Base-by-base conservation (phyloP, 1,284 basidiomycete genomes). In the Abortiporus biennis region DNA sequence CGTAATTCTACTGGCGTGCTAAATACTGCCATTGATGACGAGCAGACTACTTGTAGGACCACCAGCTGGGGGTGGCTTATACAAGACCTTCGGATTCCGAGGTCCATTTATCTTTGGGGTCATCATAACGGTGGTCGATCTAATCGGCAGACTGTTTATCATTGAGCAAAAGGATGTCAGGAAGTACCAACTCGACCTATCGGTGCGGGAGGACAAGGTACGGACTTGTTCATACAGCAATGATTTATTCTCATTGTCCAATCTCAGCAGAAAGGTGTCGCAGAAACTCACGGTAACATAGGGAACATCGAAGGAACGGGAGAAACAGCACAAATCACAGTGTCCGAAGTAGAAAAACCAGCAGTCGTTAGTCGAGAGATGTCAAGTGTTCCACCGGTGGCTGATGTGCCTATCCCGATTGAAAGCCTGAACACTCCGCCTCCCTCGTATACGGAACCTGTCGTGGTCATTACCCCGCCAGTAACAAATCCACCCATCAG, bases 91-190 rank as follows among this genome's bases (percentile, higher is more conserved):
- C 53, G 89, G 84, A 3, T 87, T 80, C 62, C 72, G 80, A 29
- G 81, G 74, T 2, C 86, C 89, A 1, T 85, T 87, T 56, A 71
- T 91, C 38, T 85, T 86, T 51, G 74, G 76, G 3, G 72, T 87
- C 47, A 68, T 73, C 35, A 60, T 78, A 44, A 74, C 78, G 1
- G 51, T 69, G 4, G 46, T 83, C 4, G 85, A 92, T 55, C 67
- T 87, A 19, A 43, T 85, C 21, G 76, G 73, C 19, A 72, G 83
- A 16, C 49, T 81, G 12, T 58, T 84, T 25, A 61, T 85, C 43
- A 76, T 86, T 36, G 83, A 87, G 57, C 72, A 74, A 27, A 71
- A 74, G 40, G 71, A 75, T 22, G 80, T 80, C 1, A 43, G 76
- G 1, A 57, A 50, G 32, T 80, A 73, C 71, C 74, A 71, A 4